phyloP scores from a whole-genome alignment of 1,139 yeast genomes.

The Suhomyces taliae region DNA sequence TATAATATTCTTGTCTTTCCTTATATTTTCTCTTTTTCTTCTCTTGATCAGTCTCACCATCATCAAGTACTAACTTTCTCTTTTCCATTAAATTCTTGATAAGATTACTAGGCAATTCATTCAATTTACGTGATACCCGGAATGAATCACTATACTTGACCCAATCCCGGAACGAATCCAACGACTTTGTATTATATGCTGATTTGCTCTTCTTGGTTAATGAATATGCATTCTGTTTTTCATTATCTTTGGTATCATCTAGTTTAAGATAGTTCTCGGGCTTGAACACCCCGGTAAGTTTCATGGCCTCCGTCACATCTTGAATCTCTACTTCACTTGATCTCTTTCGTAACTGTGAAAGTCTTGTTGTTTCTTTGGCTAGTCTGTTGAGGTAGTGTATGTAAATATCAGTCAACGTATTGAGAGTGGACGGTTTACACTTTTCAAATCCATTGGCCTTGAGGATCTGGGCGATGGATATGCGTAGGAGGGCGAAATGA shows the following conservation, averaged over 20 bases:
- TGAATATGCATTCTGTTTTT: slow-evolving; percentile 15
- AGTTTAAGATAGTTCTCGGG: slow-evolving; percentile 18
- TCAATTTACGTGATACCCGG: slow-evolving; percentile 26
- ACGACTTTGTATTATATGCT: slow-evolving; percentile 38
- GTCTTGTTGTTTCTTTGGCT: slow-evolving; percentile 14
- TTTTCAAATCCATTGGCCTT: slow-evolving; percentile 29
- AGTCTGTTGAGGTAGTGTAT: slow-evolving; percentile 20
- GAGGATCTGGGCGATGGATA: slow-evolving; percentile 26
- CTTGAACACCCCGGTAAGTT: slow-evolving; percentile 19
- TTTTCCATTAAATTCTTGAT: slow-evolving; percentile 41
- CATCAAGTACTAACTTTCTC: slow-evolving; percentile 28
- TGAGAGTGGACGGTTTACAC: slow-evolving; percentile 26
- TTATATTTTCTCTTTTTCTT: slow-evolving; percentile 18
- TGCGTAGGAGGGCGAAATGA: slow-evolving; percentile 24
- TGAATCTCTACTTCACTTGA: slow-evolving; percentile 17
- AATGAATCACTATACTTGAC: slow-evolving; percentile 30
- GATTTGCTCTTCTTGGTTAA: slow-evolving; percentile 16
- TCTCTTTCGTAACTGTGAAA: slow-evolving; percentile 18
- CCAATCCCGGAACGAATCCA: slow-evolving; percentile 43
- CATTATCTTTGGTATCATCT: slow-evolving; percentile 17
- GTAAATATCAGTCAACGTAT: slow-evolving; percentile 23
- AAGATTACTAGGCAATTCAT: slow-evolving; percentile 33
- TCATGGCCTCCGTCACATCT: slow-evolving; percentile 23
- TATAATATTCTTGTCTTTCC: slow-evolving; percentile 41
- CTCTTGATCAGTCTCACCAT: slow-evolving; percentile 32